Conservation (phyloP, 768 basidiomycete genomes). For the Suillus alpinus region DNA sequence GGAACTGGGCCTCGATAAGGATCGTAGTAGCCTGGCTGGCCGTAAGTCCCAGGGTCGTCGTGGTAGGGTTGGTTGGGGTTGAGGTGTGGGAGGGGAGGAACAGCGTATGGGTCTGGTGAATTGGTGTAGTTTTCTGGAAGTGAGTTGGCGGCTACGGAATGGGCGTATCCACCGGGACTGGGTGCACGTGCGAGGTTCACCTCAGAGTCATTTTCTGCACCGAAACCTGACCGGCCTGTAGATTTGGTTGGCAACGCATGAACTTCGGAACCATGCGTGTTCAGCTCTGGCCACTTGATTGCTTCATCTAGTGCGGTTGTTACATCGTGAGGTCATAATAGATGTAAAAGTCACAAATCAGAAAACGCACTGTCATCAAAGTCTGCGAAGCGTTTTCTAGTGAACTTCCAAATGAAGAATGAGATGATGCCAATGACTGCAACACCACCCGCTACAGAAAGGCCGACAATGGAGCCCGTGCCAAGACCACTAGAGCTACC, state of each 20-base stretch:
- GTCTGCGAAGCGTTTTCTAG: conserved; percentile 69
- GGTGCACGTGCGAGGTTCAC: conserved; percentile 53
- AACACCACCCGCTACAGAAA: conserved; percentile 79
- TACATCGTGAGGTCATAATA: conserved; percentile 2
- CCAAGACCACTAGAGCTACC: conserved; percentile 41
- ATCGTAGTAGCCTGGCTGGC: conserved; percentile 60
- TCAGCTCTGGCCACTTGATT: conserved; percentile 90
- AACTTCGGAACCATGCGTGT: conserved; percentile 54
- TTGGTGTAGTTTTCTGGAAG: conserved; percentile 37
- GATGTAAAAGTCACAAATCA: conserved; percentile 11
- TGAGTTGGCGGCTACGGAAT: conserved; percentile 44
- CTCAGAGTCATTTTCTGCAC: conserved; percentile 57
- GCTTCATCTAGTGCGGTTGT: conserved; percentile 55
- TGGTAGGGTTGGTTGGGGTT: conserved; percentile 76
- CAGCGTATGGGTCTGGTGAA: conserved; percentile 70
- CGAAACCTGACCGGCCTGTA: conserved; percentile 70
- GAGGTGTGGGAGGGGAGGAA: conserved; percentile 77
- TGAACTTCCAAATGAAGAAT: conserved; percentile 87
- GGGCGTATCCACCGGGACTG: conserved; percentile 42
- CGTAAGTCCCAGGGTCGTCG: conserved; percentile 57
- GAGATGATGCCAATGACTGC: conserved; percentile 66
- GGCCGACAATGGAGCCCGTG: conserved; percentile 73
- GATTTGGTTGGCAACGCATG: conserved; percentile 68
- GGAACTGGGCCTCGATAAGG: conserved; percentile 80
- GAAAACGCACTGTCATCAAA: conserved; percentile 74